These are phyloP conservation scores for Cocos nucifera DNA, from an alignment of 176 grass and related monocot species.

Conservation along the genomic window DNA sequence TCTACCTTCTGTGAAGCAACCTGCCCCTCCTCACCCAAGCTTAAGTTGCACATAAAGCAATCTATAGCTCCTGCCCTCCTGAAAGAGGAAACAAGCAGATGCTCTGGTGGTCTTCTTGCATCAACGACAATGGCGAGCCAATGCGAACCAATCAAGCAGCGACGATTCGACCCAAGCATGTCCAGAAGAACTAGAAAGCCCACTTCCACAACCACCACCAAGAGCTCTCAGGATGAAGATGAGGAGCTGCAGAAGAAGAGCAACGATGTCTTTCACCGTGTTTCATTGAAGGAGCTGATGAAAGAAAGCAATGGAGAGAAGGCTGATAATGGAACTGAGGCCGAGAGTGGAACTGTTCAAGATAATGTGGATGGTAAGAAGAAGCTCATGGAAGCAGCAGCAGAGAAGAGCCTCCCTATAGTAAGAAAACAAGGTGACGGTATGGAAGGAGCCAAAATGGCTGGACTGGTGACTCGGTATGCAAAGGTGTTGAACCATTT, in stretches of 20 bases:
- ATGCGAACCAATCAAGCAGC: slow-evolving; percentile 37
- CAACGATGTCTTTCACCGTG: slow-evolving; percentile 20
- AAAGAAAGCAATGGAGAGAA: slow-evolving; percentile 44
- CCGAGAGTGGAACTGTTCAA: neutral
- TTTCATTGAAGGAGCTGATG: slow-evolving; percentile 67
- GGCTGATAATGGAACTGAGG: slow-evolving; percentile 3
- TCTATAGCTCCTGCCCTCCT: slow-evolving; percentile 31
- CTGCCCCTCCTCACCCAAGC: neutral
- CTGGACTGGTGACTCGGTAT: slow-evolving; percentile 46
- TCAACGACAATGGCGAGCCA: slow-evolving; percentile 54
- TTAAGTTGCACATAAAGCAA: slow-evolving; percentile 9
- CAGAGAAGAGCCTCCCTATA: slow-evolving; percentile 14
- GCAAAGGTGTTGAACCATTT: slow-evolving; percentile 69
- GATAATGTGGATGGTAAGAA: slow-evolving; percentile 7
- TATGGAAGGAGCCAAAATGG: slow-evolving; percentile 29
- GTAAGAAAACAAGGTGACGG: slow-evolving; percentile 30
- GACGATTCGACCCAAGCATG: slow-evolving; percentile 70
- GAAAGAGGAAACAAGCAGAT: slow-evolving; percentile 29
- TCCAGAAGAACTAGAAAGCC: slow-evolving; percentile 68
- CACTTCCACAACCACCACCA: slow-evolving; percentile 18
- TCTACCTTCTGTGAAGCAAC: neutral
- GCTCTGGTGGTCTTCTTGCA: slow-evolving; percentile 4
- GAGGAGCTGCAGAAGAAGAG: slow-evolving; percentile 4
- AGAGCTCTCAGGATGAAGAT: slow-evolving; percentile 8
- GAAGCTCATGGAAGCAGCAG: slow-evolving; percentile 2